Evolutionary conservation across 495 filamentous ascomycete genomes (phyloP), one percentile per base, ranked within the genome.

Genomic region (Collariella sp.): DNA sequence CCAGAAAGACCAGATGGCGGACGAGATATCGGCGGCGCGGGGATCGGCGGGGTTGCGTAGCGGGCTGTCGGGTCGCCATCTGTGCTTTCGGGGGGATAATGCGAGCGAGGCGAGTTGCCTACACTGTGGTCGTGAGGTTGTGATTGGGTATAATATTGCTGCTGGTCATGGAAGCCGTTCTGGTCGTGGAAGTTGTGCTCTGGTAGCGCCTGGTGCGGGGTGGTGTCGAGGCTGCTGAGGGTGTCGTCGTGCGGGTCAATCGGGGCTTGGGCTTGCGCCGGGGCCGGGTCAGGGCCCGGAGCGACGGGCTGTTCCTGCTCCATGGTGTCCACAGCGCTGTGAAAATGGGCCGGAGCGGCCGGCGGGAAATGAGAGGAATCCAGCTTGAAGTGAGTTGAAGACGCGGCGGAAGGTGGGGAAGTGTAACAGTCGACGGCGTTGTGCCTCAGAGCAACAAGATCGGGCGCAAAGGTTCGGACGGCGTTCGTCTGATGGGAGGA

Each of bases 1-100:
- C 70, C 70, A 3, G 76, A 78, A 33, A 79, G 70, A 20, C 75
- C 73, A 12, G 76, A 79, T 15, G 76, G 72, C 2, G 78, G 76
- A 40, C 78, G 72, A 23, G 69, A 72, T 58, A 72, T 65, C 11
- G 72, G 55, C 12, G 68, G 59, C 33, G 66, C 67, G 7, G 63
- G 44, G 13, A 70, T 58, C 5, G 71, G 69, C 45, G 67, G 71
- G 11, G 73, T 68, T 3, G 70, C 67, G 54, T 74, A 76, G 23
- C 65, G 72, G 34, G 64, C 60, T 20, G 59, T 70, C 18, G 69
- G 62, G 46, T 73, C 70, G 42, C 62, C 26, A 11, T 74, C 74
- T 20, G 55, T 56, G 48, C 47, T 60, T 16, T 73, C 71, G 44
- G 56, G 45, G 16, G 52, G 60, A 46, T 61, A 52, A 3, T 63